Percentiles rank a stretch among this genome's conserved stretches.
Conservation (phyloP, 2,329 filamentous ascomycete genomes). For the Dactylella cylindrospora region DNA sequence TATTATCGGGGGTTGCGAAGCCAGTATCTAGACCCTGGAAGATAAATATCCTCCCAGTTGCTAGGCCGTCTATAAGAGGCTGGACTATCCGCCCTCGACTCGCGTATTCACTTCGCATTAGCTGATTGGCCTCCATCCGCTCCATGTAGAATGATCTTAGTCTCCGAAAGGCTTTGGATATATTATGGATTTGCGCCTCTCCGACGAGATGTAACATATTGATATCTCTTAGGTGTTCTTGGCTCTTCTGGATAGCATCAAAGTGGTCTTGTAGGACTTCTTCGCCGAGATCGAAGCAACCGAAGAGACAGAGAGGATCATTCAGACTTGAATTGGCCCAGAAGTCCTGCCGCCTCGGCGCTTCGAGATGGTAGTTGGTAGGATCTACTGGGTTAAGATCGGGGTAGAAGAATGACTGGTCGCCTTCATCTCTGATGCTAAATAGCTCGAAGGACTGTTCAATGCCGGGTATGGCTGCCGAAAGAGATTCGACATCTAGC, state of each 20-base stretch:
- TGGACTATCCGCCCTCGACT: constrained; percentile 50
- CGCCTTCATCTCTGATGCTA: constrained; percentile 21
- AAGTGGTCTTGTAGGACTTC: constrained; percentile 54
- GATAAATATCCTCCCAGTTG: constrained; percentile 49
- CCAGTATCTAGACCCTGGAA: constrained; percentile 54
- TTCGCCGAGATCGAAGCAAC: constrained; percentile 57
- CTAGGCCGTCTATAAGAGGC: constrained; percentile 47
- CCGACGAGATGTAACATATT: constrained; percentile 51
- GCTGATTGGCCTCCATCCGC: constrained; percentile 10
- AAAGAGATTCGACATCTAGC: constrained; percentile 23
- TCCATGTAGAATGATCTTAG: constrained; percentile 46
- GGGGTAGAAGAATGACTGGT: constrained; percentile 36
- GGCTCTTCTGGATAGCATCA: constrained; percentile 55
- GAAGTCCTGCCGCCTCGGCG: constrained; percentile 26
- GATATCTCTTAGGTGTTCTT: constrained; percentile 52
- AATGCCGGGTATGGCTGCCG: constrained; percentile 23
- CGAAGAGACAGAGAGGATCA: constrained; percentile 49
- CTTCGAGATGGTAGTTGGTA: constrained; percentile 34
- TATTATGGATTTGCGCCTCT: constrained; percentile 50
- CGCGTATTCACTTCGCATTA: constrained; percentile 46
- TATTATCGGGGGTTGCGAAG: constrained; percentile 51
- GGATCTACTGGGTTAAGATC: constrained; percentile 29
- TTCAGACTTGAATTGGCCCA: constrained; percentile 38
- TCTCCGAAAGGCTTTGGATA: constrained; percentile 50
- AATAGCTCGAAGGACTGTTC: constrained; percentile 27